Evolutionary conservation across 2,329 filamentous ascomycete species (phyloP), one percentile per base, ranked within the genome.

Genomic region (Neofusicoccum sp.): DNA sequence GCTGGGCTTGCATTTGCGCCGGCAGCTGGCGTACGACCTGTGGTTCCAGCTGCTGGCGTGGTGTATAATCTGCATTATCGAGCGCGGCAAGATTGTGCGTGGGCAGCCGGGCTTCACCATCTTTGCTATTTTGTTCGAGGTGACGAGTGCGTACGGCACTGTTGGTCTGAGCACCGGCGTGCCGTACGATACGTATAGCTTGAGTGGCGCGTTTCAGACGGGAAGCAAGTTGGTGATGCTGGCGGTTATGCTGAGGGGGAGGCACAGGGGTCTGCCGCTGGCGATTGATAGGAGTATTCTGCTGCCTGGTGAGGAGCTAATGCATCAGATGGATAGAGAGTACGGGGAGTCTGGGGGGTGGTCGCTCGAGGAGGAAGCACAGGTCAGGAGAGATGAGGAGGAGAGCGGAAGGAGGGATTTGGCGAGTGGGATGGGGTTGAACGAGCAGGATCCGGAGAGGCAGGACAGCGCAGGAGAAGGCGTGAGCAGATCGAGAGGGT

Each of bases 21-120:
- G 82, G 5, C 86, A 89, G 69, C 79, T 89, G 1, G 83, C 84
- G 31, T 85, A 89, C 69, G 87, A 89, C 67, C 76, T 89, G 14
- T 89, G 86, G 86, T 85, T 81, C 76, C 82, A 89, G 12, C 81
- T 84, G 3, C 71, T 88, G 0, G 83, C 84, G 2, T 79, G 87
- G 11, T 77, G 88, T 53, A 70, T 85, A 33, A 86, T 89, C 60
- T 79, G 80, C 58, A 80, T 84, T 40, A 84, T 87, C 48, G 86
- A 89, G 69, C 82, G 82, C 1, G 71, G 75, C 4, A 80, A 85
- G 60, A 85, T 84, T 57, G 73, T 79, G 1, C 66, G 70, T 4
- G 78, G 48, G 1, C 63, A 67, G 28, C 67, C 67, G 1, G 69
- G 69, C 3, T 74, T 73, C 58, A 58, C 61, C 20, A 53, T 70